Evolutionary conservation across 805 yeast genomes (phyloP).

Genomic region (Monosporozyma siamensis): DNA sequence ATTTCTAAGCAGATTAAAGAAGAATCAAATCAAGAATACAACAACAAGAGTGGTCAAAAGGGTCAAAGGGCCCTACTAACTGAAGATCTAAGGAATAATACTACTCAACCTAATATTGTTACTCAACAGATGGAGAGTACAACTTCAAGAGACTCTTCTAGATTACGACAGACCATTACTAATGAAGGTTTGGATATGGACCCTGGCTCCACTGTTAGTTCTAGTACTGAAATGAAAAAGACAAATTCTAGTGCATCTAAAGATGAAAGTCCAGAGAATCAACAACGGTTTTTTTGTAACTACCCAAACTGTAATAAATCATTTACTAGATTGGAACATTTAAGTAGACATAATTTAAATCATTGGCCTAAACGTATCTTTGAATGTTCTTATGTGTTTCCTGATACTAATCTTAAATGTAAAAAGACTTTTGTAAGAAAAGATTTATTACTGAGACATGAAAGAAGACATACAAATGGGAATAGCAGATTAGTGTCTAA

Average conservation of each 20-base stretch:
- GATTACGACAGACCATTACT: no score
- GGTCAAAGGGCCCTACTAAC: no score
- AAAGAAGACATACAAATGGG: slow-evolving; percentile 32
- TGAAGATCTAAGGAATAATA: no score
- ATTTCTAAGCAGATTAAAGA: no score
- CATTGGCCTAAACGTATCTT: slow-evolving; percentile 46
- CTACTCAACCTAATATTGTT: no score
- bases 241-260: background rate
- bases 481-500: slow-evolving; percentile 5
- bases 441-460: slow-evolving; percentile 43
- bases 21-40: no score
- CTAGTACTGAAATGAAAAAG: no score
- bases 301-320: slow-evolving; percentile 44
- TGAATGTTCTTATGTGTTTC: slow-evolving; percentile 33
- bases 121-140: no score
- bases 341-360: slow-evolving; percentile 52
- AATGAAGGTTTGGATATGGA: no score
- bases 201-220: no score
- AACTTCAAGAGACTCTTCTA: no score
- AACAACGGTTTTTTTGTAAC: slow-evolving; percentile 35
- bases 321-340: slow-evolving; percentile 52
- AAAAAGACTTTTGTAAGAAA: slow-evolving; percentile 52
- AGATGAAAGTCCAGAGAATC: background rate
- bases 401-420: slow-evolving; percentile 33
- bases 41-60: no score